Conservation (phyloP, 176 grass and related monocot species). For the Carex cristatella region DNA sequence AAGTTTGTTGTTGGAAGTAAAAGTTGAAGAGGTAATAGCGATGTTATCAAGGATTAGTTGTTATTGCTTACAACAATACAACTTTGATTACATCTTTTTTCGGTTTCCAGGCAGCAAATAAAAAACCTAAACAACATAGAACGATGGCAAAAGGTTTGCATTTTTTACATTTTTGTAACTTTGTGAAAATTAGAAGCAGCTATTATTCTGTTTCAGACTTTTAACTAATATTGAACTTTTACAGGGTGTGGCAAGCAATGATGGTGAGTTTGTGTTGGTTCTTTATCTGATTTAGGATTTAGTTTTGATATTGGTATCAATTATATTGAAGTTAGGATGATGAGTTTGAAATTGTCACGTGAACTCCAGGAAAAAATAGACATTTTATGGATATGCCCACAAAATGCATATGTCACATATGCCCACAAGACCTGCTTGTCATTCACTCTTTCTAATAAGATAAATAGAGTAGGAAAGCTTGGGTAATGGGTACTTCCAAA, state of each 20-base stretch:
- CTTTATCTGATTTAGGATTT: conserved; percentile 1
- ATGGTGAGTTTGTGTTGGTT: conserved; percentile 57
- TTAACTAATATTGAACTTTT: conserved; percentile 35
- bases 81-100: conserved; percentile 17
- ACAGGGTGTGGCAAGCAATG: conserved; percentile 85
- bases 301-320: neutral
- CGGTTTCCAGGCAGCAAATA: conserved; percentile 71
- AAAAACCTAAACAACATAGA: conserved; percentile 95
- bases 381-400: neutral
- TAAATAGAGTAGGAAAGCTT: neutral
- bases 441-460: neutral
- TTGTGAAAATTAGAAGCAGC: neutral
- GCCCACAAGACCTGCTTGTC: neutral
- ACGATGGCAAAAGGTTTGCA: conserved; percentile 93
- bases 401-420: neutral
- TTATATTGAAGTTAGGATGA: neutral
- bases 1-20: conserved; percentile 94
- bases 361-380: neutral
- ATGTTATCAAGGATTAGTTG: neutral
- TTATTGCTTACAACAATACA: neutral
- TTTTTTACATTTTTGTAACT: conserved; percentile 25
- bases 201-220: conserved; percentile 25
- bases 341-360: neutral
- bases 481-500: neutral
- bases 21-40: conserved; percentile 79